These are phyloP conservation scores for Saturnispora besseyi DNA, from an alignment of 805 yeast species.

Conservation along the genomic window DNA sequence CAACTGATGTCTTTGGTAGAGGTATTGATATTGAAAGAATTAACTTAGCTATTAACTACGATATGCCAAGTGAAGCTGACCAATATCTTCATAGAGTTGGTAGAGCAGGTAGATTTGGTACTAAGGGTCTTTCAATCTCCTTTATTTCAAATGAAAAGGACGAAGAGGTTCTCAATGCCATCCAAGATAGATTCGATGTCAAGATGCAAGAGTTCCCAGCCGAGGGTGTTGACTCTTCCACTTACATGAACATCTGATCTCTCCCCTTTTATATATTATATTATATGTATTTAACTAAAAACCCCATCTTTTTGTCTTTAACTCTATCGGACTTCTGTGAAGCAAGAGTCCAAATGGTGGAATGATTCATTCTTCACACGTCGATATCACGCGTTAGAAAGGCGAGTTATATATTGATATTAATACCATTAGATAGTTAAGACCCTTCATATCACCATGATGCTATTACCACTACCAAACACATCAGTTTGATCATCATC, in stretches of 20 bases:
- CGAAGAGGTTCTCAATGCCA: constrained; percentile 80
- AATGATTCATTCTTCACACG: not conserved
- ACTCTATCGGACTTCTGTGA: not conserved
- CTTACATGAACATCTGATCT: constrained; percentile 83
- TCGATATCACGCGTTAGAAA: not conserved
- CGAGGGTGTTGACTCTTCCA: constrained; percentile 95
- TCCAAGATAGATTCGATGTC: constrained; percentile 96
- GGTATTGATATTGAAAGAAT: constrained; percentile 99
- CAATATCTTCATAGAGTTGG: constrained; percentile 99
- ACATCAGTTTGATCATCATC: too few species aligned
- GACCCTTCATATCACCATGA: not conserved
- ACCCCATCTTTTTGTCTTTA: not conserved
- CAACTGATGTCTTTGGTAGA: constrained; percentile 98
- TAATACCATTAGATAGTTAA: not conserved
- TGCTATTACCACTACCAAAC: too few species aligned
- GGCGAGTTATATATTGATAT: not conserved
- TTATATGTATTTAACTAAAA: not conserved
- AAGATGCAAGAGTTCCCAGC: constrained; percentile 92
- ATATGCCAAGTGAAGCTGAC: constrained; percentile 92
- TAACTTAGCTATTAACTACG: constrained; percentile 95
- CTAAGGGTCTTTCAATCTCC: constrained; percentile 94
- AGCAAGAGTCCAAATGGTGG: not conserved
- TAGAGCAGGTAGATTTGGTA: constrained; percentile 99
- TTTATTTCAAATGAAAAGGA: constrained; percentile 82
- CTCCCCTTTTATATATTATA: not conserved